Evolutionary conservation across 169 alveolate genomes (phyloP), one percentile per base, ranked within the genome.

Genomic region (Cryptosporidium canis): DNA sequence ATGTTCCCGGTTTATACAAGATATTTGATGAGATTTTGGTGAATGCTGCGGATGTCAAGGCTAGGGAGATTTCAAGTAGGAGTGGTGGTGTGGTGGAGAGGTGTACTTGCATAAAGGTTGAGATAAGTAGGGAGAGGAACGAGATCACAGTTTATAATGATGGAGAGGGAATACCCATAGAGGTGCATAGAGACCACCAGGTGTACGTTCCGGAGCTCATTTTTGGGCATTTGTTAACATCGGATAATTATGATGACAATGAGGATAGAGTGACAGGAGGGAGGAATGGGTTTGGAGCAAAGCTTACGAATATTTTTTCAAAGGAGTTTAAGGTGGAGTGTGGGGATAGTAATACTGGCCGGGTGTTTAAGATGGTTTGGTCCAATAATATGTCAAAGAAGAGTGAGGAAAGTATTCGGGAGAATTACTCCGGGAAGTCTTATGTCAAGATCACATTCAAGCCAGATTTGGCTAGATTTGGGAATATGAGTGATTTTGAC

Each of bases 241-340:
- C 99, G 16, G 98, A 98, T 90, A 99, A 99, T 93, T 99, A 98
- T 92, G 99, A 99, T 85, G 99, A 99, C 94, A 92, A 94, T 45
- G 98, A 97, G 85, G 97, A 96, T 83, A 95, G 99, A 83, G 98
- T 98, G 14, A 98, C 99, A 0, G 99, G 99, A 4, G 99, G 99
- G 9, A 93, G 99, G 83, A 99, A 99, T 92, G 99, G 99, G 11
- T 98, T 93, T 90, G 99, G 99, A 3, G 99, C 99, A 16, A 99
- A 99, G 92, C 95, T 99, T 65, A 96, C 99, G 8, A 99, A 99
- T 92, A 98, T 98, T 5, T 99, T 97, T 92, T 96, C 99, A 33
- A 95, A 92, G 47, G 96, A 96, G 84, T 99, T 99, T 91, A 91
- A 94, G 0, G 98, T 98, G 16, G 99, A 98, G 83, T 96, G 99